Evolutionary conservation across 73 alveolate species (phyloP), one percentile per base, ranked within the genome.

Genomic region (Effrenium voratum): DNA sequence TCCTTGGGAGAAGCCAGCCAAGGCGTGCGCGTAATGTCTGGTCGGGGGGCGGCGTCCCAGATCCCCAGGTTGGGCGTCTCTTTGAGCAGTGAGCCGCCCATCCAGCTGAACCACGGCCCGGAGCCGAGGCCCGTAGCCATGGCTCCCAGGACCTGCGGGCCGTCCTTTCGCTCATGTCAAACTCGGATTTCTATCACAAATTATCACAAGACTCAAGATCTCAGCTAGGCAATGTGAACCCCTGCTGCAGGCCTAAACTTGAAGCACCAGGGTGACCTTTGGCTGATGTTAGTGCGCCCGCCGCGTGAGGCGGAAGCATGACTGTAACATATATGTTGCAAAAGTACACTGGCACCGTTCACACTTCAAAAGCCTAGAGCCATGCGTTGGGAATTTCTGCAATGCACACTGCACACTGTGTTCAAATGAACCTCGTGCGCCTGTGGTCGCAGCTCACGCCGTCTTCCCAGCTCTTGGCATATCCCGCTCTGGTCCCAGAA

Each of bases 401-500:
- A n/a, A n/a, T n/a, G n/a, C n/a, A n/a, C n/a, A n/a, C n/a, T n/a
- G n/a, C n/a, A n/a, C n/a, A n/a, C n/a, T n/a, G n/a, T n/a, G n/a
- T n/a, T n/a, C n/a, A n/a, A n/a, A n/a, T 43, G 28, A 5, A 12
- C 43, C 59, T 19, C 22, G 30, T 43, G 16, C 50, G 84, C 95
- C 95, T 88, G 95, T 45, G 98, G 98, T 34, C 70, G 26, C 36
- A 91, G 28, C 22, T 91, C 98, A 5, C 79, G 79, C 26, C 98
- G 87, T 26, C 81, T 76, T 15, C 91, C 98, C 38, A 91, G 91
- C 57, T 68, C 90, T 73, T 91, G 98, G 28, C 98, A 91, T n/a
- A 91, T 13, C 44, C 80, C 98, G 45, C 98, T 91, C 91, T 91
- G 98, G 40, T 91, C 98, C 98, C 98, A 91, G 63, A 91, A 91